These are phyloP conservation scores for Camelina sativa DNA, from an alignment of 345 rosid species.

Conservation along the genomic window DNA sequence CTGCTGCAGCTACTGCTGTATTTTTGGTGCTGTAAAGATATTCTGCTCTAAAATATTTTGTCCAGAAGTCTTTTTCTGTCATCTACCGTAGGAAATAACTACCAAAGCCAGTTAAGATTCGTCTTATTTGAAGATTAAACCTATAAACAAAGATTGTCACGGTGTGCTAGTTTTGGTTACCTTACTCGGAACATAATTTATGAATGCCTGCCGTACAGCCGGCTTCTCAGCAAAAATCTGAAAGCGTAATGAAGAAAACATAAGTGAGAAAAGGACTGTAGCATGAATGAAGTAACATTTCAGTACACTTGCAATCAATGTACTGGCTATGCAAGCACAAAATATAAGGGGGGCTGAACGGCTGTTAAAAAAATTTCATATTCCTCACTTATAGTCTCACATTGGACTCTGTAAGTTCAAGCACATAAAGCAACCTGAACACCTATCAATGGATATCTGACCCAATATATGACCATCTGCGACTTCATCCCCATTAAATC, in stretches of 20 bases:
- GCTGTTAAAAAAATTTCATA: neutral
- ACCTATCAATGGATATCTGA: conserved; percentile 1
- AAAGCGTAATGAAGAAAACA: conserved; percentile 24
- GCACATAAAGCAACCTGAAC: conserved; percentile 20
- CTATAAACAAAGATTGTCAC: conserved; percentile 23
- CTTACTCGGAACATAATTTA: conserved; percentile 86
- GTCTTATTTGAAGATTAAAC: conserved; percentile 17
- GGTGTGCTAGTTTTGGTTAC: conserved; percentile 49
- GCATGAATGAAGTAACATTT: conserved; percentile 1
- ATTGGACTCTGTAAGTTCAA: conserved; percentile 1
- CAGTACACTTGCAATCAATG: neutral
- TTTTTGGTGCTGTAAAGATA: conserved; percentile 80
- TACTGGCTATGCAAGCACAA: neutral
- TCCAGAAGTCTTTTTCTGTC: conserved; percentile 94
- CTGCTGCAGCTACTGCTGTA: conserved; percentile 82
- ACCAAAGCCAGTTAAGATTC: conserved; percentile 23
- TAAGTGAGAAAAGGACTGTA: neutral
- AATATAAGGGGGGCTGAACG: conserved; percentile 10
- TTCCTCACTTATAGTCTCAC: neutral
- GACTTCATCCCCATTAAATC: conserved; percentile 13
- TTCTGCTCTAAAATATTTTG: conserved; percentile 93
- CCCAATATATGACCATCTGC: conserved; percentile 1
- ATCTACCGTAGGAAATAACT: conserved; percentile 53
- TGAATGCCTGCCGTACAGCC: conserved; percentile 84
- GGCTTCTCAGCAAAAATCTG: conserved; percentile 99